Percentiles rank a stretch among this genome's conserved stretches.
Conservation (phyloP, 2,329 filamentous ascomycete genomes). For the Aureobasidium uvarum region DNA sequence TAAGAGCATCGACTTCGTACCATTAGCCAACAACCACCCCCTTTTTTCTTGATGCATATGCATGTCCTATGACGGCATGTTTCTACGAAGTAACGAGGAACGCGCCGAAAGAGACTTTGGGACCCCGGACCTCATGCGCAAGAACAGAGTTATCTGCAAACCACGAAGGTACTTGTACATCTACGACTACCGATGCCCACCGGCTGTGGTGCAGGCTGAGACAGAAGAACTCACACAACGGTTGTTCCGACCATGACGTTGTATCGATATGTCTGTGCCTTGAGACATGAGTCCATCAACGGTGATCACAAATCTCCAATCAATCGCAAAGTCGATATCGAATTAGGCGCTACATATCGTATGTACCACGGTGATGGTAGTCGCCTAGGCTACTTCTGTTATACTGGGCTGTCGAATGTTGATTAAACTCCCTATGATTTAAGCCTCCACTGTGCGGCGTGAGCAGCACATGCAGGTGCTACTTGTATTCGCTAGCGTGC, state of each 20-base stretch:
- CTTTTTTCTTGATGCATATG: slow-evolving; percentile 2
- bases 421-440: slow-evolving; percentile 15
- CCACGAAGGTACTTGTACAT: not conserved
- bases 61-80: slow-evolving; percentile 11
- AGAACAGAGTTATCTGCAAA: slow-evolving; percentile 6
- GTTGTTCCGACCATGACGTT: slow-evolving; percentile 17
- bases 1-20: slow-evolving; percentile 1
- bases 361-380: not conserved
- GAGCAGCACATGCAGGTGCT: slow-evolving; percentile 5
- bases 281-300: not conserved
- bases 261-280: not conserved
- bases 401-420: slow-evolving; percentile 13
- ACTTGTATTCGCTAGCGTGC: slow-evolving; percentile 15
- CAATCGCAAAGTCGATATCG: not conserved
- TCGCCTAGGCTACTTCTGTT: not conserved
- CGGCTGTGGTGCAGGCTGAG: slow-evolving; percentile 8
- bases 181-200: not conserved
- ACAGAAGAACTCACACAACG: slow-evolving; percentile 15
- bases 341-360: not conserved
- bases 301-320: not conserved
- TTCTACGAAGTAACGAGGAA: not conserved
- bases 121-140: not conserved
- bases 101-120: slow-evolving; percentile 16
- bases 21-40: slow-evolving; percentile 14
- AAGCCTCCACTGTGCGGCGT: not conserved